A percentile compares a stretch with the other conserved stretches of the same genome.
phyloP scores from a whole-genome alignment of 2,329 filamentous ascomycete genomes.

The Exophiala spinifera region DNA sequence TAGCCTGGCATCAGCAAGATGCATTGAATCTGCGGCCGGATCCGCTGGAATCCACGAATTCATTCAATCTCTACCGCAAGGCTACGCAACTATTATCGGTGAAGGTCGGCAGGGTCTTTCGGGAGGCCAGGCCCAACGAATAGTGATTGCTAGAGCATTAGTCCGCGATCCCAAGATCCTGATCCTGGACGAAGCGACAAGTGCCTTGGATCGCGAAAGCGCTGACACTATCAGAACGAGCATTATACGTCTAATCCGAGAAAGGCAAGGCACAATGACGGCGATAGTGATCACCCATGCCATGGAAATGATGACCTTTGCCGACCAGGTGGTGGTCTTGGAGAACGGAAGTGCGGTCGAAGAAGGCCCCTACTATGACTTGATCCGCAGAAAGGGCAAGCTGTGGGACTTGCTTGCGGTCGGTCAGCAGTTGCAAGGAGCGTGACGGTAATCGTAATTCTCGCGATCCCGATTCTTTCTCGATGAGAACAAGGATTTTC shows the following conservation, averaged over 20 bases:
- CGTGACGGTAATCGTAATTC: too few species aligned
- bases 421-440: neutral
- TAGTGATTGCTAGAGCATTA: slow-evolving; percentile 78
- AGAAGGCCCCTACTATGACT: slow-evolving; percentile 64
- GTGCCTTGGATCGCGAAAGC: slow-evolving; percentile 69
- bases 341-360: slow-evolving; percentile 66
- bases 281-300: slow-evolving; percentile 81
- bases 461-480: too few species aligned
- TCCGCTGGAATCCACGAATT: slow-evolving; percentile 70
- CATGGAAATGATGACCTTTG: slow-evolving; percentile 80
- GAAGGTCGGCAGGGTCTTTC: slow-evolving; percentile 66
- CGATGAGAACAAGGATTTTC: too few species aligned
- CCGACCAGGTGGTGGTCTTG: slow-evolving; percentile 68
- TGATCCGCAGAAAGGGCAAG: slow-evolving; percentile 46
- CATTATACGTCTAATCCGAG: slow-evolving; percentile 40
- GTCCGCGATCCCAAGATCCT: slow-evolving; percentile 68
- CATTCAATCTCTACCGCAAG: slow-evolving; percentile 65
- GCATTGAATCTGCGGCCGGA: slow-evolving; percentile 52
- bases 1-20: slow-evolving; percentile 44
- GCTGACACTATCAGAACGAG: slow-evolving; percentile 63
- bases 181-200: slow-evolving; percentile 84
- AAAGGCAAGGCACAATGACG: slow-evolving; percentile 51
- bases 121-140: slow-evolving; percentile 77
- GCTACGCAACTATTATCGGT: slow-evolving; percentile 71
- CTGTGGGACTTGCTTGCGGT: slow-evolving; percentile 46